These are phyloP conservation scores for Eucalyptus tenuipes DNA, from an alignment of 345 rosid species.

Conservation along the genomic window DNA sequence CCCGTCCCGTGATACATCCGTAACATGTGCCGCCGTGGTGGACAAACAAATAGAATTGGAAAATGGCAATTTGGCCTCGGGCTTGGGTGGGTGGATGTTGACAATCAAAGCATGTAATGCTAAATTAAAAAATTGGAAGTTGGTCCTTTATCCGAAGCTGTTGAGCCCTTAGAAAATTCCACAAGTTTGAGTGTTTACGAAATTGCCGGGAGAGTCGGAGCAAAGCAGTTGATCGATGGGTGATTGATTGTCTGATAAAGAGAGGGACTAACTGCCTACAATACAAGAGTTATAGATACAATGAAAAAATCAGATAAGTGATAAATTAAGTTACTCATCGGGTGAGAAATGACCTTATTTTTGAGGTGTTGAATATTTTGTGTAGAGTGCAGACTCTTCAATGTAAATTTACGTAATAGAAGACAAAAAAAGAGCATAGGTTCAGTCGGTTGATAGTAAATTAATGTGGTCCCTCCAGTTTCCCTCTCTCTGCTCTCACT, in stretches of 20 bases:
- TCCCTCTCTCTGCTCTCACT: not conserved
- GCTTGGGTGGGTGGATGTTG: not conserved
- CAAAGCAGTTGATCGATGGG: not conserved
- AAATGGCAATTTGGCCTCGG: not conserved
- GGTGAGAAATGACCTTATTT: not conserved
- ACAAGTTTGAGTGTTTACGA: not conserved
- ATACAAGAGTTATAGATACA: not conserved
- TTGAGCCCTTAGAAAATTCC: not conserved
- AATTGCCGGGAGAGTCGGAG: not conserved
- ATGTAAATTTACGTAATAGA: not conserved
- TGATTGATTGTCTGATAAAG: not conserved
- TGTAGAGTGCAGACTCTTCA: not conserved
- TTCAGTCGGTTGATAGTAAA: not conserved
- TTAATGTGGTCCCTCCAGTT: not conserved
- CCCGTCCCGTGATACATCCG: not conserved
- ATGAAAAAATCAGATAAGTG: too few relatives aligned
- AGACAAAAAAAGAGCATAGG: not conserved
- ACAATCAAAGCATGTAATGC: not conserved
- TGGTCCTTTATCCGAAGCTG: not conserved
- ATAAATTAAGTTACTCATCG: not conserved
- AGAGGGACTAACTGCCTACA: not conserved
- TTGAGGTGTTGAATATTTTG: not conserved
- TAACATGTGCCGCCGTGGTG: not conserved
- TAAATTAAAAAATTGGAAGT: not conserved
- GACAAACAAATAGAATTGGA: not conserved